Percentiles rank a stretch among this genome's conserved stretches.
Conservation (phyloP, 495 filamentous ascomycete genomes). For the Penicillium malachiteum region DNA sequence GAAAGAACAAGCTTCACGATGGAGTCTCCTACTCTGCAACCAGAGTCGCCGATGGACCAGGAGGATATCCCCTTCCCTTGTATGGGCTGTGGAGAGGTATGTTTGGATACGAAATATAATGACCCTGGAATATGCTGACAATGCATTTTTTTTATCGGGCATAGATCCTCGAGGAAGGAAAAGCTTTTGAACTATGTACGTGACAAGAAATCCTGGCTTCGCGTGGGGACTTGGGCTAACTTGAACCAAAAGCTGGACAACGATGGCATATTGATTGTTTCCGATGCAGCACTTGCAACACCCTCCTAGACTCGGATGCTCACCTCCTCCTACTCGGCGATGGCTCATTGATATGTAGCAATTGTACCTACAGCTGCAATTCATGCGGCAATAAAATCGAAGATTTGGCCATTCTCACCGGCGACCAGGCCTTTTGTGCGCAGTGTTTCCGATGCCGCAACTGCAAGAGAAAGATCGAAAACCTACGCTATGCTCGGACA, state of each 20-base stretch:
- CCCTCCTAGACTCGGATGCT: slow-evolving; percentile 95
- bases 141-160: slow-evolving; percentile 1
- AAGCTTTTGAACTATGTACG: slow-evolving; percentile 96
- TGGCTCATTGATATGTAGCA: slow-evolving; percentile 97
- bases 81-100: slow-evolving; percentile 96
- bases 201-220: neutral
- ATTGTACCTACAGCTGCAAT: slow-evolving; percentile 98
- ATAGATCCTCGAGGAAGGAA: slow-evolving; percentile 95
- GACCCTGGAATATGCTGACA: slow-evolving; percentile 11
- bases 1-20: neutral
- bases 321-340: slow-evolving; percentile 97
- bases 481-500: slow-evolving; percentile 94
- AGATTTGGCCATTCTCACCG: slow-evolving; percentile 94
- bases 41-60: slow-evolving; percentile 80
- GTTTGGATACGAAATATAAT: slow-evolving; percentile 16
- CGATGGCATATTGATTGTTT: slow-evolving; percentile 99
- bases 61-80: slow-evolving; percentile 89
- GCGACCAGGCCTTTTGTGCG: slow-evolving; percentile 98
- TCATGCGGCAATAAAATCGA: slow-evolving; percentile 98
- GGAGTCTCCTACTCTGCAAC: slow-evolving; percentile 50
- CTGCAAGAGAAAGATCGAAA: slow-evolving; percentile 98
- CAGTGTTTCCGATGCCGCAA: slow-evolving; percentile 97
- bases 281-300: slow-evolving; percentile 93
- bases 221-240: slow-evolving; percentile 12
- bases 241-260: slow-evolving; percentile 70